Conservation (phyloP, 192 early-diverging fungal species). For the Backusella psychrophila region DNA sequence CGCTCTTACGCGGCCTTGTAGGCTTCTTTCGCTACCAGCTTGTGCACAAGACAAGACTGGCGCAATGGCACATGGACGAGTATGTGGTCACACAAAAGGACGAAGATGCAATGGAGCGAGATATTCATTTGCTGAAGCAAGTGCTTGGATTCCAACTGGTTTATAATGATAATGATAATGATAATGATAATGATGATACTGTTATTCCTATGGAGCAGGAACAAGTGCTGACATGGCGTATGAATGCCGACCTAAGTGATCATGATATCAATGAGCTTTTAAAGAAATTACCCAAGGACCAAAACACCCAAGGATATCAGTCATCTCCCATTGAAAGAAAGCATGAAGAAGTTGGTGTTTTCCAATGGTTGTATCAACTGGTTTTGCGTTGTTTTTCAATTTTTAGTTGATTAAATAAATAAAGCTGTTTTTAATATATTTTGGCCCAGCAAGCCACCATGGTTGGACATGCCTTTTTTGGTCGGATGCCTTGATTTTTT, state of each 20-base stretch:
- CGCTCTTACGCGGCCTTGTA: slow-evolving; percentile 2
- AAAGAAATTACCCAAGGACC: not conserved
- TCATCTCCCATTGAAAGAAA: not conserved
- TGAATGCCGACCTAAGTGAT: slow-evolving; percentile 8
- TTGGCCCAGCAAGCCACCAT: not conserved
- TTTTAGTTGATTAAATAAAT: not conserved
- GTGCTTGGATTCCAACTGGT: slow-evolving; percentile 16
- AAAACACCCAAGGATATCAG: not conserved
- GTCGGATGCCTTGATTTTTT: not conserved
- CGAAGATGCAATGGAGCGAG: not conserved
- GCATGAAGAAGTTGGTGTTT: not conserved
- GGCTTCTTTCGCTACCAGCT: slow-evolving; percentile 12
- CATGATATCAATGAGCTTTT: not conserved
- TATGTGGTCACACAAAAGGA: slow-evolving; percentile 23
- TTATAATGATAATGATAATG: not conserved
- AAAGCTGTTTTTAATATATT: not conserved
- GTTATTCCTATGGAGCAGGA: not conserved
- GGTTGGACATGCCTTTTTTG: not conserved
- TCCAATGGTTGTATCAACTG: not conserved
- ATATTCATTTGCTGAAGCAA: not conserved
- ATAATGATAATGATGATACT: not conserved
- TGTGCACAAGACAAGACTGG: not conserved
- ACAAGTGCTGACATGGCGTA: slow-evolving; percentile 6
- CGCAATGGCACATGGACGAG: slow-evolving; percentile 13
- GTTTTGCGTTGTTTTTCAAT: not conserved